Base-by-base conservation (phyloP, 345 rosid genomes). In the Nephelium lappaceum region DNA sequence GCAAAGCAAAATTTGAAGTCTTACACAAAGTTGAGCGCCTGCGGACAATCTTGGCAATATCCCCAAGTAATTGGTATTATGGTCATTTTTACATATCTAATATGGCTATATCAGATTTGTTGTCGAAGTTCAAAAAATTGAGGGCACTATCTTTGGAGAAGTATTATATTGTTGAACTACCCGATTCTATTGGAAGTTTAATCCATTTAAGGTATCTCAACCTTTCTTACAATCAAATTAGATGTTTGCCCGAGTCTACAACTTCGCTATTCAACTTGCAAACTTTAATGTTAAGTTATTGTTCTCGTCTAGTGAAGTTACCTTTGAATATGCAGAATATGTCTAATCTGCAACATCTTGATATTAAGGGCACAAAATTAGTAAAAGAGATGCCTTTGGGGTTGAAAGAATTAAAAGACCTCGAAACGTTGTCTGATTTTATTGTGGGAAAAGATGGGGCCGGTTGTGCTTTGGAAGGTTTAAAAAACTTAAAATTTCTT, bases 381-480 rank as follows among this genome's bases (percentile, higher is more conserved):
- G 31, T 76, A 49, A 53, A 1, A 76, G 79, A 65, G 72, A 66
- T 66, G 70, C 72, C 72, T 0, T 25, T 21, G 43, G 27, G 23
- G 18, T 15, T 76, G n/a, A 38, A 53, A 11, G 16, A 76, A 12
- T 38, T 76, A 41, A 65, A n/a, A 16, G 41, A 45, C 27, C 72
- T 76, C 4, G 4, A 6, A 3, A 64, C 1, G 8, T 67, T 76
- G 63, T 6, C 49, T 5, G 19, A 67, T 24, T 67, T 76, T 41
- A 5, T 67, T 31, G 73, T 76, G 6, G 79, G 79, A 11, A 53
- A 76, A 67, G 73, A 42, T 19, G 27, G 68, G 18, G 53, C 53
- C 6, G 72, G 72, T 6, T 18, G 55, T 18, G 7, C 53, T 23
- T 18, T 76, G 36, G 21, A 41, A 55, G 79, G 67, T 19, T 76